These are phyloP conservation scores for Suillus paluster DNA, from an alignment of 768 basidiomycete genomes.

Conservation along the genomic window DNA sequence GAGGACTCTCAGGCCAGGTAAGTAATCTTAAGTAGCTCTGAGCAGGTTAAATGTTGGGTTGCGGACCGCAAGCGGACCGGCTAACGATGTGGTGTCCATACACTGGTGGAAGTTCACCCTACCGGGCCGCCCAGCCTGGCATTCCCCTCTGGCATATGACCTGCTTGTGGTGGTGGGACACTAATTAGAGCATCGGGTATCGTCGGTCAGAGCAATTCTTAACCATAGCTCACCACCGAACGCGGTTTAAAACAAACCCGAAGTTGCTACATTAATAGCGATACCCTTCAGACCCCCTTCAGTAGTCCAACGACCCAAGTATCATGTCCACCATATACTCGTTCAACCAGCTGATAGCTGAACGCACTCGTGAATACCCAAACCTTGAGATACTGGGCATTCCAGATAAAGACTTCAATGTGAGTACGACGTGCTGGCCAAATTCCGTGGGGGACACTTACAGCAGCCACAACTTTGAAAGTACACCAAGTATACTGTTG, in stretches of 20 bases:
- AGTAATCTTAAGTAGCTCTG: too few relatives aligned
- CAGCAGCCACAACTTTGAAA: conserved; percentile 5
- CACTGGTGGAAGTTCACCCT: too few relatives aligned
- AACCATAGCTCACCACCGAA: background rate
- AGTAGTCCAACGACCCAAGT: background rate
- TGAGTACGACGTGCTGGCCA: background rate
- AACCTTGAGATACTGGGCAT: conserved; percentile 26
- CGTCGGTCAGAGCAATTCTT: conserved; percentile 9
- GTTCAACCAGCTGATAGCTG: conserved; percentile 31
- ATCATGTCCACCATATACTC: conserved; percentile 28
- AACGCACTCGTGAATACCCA: conserved; percentile 23
- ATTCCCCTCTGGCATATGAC: background rate
- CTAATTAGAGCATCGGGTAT: conserved; percentile 4
- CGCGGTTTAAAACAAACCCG: background rate
- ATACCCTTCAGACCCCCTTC: background rate
- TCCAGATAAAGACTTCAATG: conserved; percentile 29
- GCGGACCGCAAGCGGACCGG: background rate
- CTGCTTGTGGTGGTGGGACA: background rate
- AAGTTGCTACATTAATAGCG: background rate
- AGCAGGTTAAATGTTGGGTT: background rate
- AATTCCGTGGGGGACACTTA: background rate
- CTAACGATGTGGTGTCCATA: background rate
- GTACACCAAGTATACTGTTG: conserved; percentile 30
- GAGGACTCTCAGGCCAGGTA: background rate
- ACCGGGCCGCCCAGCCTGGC: background rate